Evolutionary conservation across 2,329 filamentous ascomycete genomes (phyloP), one percentile per base, ranked within the genome.

Genomic region (Sclerotiophoma versabilis): DNA sequence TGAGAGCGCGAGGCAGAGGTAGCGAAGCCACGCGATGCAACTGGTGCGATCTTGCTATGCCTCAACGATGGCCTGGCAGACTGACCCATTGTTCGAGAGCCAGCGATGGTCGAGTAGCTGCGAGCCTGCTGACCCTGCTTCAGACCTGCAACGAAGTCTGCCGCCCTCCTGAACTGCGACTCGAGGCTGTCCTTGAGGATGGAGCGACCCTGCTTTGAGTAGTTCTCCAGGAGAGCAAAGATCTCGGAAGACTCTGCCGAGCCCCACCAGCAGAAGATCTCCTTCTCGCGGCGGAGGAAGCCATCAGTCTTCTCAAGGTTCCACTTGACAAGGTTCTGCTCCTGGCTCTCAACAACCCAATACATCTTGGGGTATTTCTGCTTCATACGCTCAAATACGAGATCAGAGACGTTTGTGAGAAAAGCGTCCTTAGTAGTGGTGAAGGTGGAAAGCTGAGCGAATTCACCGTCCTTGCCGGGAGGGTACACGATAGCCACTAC

Each of bases 301-400:
- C 95, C 93, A 65, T 97, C 92, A 9, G 93, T 90, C 83, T 96
- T 96, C 77, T 96, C 93, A 65, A 96, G 96, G 82, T 98, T 97
- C 95, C 93, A 98, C 39, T 69, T 68, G 10, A 92, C 93, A 67
- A 98, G 81, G 75, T 98, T 97, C 83, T 98, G 93, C 68, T 98
- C 93, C 64, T 96, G 90, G 70, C 93, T 89, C 79, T 91, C 93
- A 57, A 97, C 93, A n/a, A 92, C 96, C 93, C 93, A 99, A 60
- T 92, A 90, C 62, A 98, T 83, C 78, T 89, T 92, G 49, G 92
- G 87, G 75, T 93, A 90, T 71, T 97, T 93, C 77, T 96, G 96
- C 83, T 93, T 96, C 75, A 98, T 90, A 59, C 90, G 89, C 60
- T 89, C 86, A 75, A 98, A 96, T 53, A 98, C 90, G 70, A 98